Evolutionary conservation across 1,284 basidiomycete species (phyloP).

Genomic region (Cystobasidiaceae sp.): DNA sequence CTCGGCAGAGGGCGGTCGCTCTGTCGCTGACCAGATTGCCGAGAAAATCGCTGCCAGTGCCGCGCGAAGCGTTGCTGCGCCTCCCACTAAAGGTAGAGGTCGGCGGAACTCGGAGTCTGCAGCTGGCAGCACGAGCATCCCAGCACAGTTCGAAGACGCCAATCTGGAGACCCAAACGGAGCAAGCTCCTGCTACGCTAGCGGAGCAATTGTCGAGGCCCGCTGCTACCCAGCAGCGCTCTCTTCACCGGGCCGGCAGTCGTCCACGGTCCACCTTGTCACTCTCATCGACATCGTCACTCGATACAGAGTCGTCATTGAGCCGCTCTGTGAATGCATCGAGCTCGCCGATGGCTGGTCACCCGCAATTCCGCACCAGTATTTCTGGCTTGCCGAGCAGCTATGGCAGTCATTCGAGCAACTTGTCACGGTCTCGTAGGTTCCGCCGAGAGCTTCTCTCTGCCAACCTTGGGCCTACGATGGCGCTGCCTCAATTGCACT

Average conservation of each 20-base stretch:
- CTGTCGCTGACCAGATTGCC: constrained; percentile 24
- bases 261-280: constrained; percentile 21
- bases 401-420: constrained; percentile 8
- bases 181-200: background rate
- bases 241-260: background rate
- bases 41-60: constrained; percentile 19
- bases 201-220: background rate
- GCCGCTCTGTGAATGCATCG: background rate
- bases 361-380: constrained; percentile 10
- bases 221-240: background rate
- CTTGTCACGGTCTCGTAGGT: constrained; percentile 15
- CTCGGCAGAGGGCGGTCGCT: constrained; percentile 4
- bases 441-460: constrained; percentile 17
- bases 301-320: constrained; percentile 17
- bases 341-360: background rate
- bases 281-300: constrained; percentile 22
- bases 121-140: background rate
- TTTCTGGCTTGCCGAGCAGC: background rate
- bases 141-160: background rate
- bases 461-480: constrained; percentile 13
- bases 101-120: constrained; percentile 24
- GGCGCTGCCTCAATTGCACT: constrained; percentile 20
- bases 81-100: background rate
- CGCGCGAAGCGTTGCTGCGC: background rate
- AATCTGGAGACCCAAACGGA: background rate